Conservation (phyloP, 1,139 yeast species). For the Hyphopichia khmerensis region DNA sequence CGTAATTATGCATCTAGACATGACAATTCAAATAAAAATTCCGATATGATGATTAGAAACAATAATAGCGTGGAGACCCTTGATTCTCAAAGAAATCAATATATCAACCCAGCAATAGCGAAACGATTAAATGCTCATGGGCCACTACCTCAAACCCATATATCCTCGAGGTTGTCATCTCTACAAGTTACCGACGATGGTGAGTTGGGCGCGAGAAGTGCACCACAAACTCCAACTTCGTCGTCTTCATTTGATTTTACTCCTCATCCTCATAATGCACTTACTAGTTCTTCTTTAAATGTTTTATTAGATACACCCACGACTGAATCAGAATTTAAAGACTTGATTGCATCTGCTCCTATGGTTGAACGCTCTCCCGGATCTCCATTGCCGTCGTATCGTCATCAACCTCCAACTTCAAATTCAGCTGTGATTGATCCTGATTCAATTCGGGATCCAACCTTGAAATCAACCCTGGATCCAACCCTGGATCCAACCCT, state of each 20-base stretch:
- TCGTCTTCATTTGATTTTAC: constrained; percentile 28
- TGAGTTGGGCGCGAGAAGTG: constrained; percentile 18
- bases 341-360: constrained; percentile 8
- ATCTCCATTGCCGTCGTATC: not conserved
- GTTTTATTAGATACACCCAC: constrained; percentile 36
- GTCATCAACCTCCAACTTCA: constrained; percentile 1
- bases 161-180: constrained; percentile 32
- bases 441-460: not conserved
- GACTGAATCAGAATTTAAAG: constrained; percentile 17
- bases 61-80: constrained; percentile 30
- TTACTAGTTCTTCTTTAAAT: constrained; percentile 38
- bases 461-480: too few relatives aligned
- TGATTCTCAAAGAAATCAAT: constrained; percentile 20
- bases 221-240: constrained; percentile 31
- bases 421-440: not conserved
- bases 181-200: constrained; percentile 16
- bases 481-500: too few relatives aligned
- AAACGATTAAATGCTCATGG: not conserved
- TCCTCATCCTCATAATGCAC: constrained; percentile 19
- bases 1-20: constrained; percentile 21
- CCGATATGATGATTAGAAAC: not conserved
- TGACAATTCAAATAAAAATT: not conserved
- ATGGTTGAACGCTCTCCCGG: not conserved
- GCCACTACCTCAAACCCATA: constrained; percentile 19
- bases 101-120: not conserved